A percentile compares a stretch with the other conserved stretches of the same genome.
Conservation (phyloP, 768 basidiomycete species). For the Mycena vitilis region DNA sequence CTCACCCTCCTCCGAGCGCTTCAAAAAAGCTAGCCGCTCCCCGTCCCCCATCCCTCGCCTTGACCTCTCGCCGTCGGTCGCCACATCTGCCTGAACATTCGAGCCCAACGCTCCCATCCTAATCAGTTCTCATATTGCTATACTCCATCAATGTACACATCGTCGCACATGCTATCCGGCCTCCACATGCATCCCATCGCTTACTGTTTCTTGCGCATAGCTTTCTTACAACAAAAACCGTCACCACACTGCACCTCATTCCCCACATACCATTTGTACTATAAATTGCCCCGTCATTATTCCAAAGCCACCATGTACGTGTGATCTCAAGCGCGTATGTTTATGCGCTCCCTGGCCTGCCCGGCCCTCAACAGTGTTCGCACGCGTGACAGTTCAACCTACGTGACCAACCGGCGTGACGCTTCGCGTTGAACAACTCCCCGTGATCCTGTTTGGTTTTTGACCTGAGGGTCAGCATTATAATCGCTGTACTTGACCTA, state of each 20-base stretch:
- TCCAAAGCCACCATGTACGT: neutral
- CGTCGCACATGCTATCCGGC: constrained; percentile 33
- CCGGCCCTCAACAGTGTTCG: neutral
- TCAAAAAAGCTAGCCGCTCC: constrained; percentile 54
- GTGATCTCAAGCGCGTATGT: constrained; percentile 16
- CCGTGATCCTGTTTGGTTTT: neutral
- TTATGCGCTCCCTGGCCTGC: neutral
- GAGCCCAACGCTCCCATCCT: constrained; percentile 18
- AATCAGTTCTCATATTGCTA: constrained; percentile 6
- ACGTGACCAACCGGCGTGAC: neutral
- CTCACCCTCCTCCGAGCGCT: constrained; percentile 68
- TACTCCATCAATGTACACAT: constrained; percentile 33
- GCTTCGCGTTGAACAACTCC: neutral
- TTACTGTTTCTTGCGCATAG: constrained; percentile 22
- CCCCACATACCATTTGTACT: constrained; percentile 11
- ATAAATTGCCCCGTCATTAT: constrained; percentile 13
- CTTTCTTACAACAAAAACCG: constrained; percentile 7
- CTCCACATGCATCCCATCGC: constrained; percentile 20
- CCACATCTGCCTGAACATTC: constrained; percentile 16
- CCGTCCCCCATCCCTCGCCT: constrained; percentile 38
- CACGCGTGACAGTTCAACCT: neutral
- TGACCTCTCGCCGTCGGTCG: constrained; percentile 26
- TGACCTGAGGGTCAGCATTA: no score
- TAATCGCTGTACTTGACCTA: no score
- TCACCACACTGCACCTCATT: neutral